Evolutionary conservation across 1,139 yeast species (phyloP).

Genomic region (Sugiyamaella japonica): DNA sequence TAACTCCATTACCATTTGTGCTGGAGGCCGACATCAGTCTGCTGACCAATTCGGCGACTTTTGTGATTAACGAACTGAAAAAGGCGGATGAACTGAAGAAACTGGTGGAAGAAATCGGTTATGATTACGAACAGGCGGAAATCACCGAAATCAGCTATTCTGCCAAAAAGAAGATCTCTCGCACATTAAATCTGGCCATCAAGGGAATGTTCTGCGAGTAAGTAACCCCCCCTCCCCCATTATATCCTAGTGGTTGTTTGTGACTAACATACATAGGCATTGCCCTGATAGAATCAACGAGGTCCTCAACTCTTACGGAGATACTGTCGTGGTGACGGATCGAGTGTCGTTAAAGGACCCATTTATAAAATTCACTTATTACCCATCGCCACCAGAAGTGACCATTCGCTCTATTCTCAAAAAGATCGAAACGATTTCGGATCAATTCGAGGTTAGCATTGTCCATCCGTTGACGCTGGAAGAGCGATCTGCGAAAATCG

Average conservation of each 20-base stretch:
- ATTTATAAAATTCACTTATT: conserved; percentile 60
- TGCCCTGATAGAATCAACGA: conserved; percentile 62
- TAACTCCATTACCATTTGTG: conserved; percentile 54
- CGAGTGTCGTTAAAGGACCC: conserved; percentile 58
- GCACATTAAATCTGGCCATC: conserved; percentile 59
- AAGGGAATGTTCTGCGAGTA: conserved; percentile 66
- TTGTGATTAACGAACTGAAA: conserved; percentile 45
- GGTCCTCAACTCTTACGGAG: conserved; percentile 55
- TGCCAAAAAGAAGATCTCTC: conserved; percentile 39
- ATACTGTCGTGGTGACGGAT: conserved; percentile 54
- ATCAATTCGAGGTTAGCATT: conserved; percentile 54
- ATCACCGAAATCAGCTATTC: conserved; percentile 25
- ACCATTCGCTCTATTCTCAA: conserved; percentile 55
- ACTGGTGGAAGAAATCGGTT: conserved; percentile 65
- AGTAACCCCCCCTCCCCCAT: conserved; percentile 15
- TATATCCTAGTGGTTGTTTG: too few species aligned
- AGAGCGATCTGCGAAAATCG: conserved; percentile 57
- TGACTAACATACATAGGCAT: conserved; percentile 38
- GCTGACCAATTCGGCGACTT: conserved; percentile 61
- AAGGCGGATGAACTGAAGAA: conserved; percentile 47
- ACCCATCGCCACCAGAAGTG: conserved; percentile 52
- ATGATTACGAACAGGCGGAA: conserved; percentile 49
- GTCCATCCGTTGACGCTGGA: conserved; percentile 61
- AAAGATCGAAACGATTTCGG: conserved; percentile 50
- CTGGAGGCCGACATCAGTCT: conserved; percentile 55